Conservation (phyloP, 164 flowering plant species). For the Echeveria elegans region DNA sequence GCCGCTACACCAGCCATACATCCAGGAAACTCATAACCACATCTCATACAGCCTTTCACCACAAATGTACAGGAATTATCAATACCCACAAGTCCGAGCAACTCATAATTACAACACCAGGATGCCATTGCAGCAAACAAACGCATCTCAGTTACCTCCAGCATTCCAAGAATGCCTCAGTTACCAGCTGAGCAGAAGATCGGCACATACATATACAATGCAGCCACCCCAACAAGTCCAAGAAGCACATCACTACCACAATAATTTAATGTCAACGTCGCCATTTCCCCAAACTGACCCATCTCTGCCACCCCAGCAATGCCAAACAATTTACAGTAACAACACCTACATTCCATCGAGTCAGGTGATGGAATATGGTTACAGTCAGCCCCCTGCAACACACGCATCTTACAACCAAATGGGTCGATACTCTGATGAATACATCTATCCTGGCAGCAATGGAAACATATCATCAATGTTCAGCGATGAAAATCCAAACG, state of each 20-base stretch:
- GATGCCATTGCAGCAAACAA: slow-evolving; percentile 38
- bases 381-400: slow-evolving; percentile 33
- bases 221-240: neutral
- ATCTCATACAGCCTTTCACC: slow-evolving; percentile 61
- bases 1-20: slow-evolving; percentile 13
- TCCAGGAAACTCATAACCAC: slow-evolving; percentile 31
- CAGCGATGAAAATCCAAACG: slow-evolving; percentile 94
- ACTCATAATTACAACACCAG: slow-evolving; percentile 43
- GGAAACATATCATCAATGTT: slow-evolving; percentile 65
- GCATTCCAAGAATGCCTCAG: neutral
- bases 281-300: neutral
- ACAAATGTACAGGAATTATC: slow-evolving; percentile 18
- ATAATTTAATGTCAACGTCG: neutral
- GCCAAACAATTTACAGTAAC: slow-evolving; percentile 32
- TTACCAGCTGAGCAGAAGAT: neutral
- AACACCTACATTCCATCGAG: slow-evolving; percentile 63
- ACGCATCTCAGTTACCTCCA: neutral
- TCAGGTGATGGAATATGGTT: slow-evolving; percentile 43
- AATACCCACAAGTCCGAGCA: slow-evolving; percentile 21
- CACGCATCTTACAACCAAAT: slow-evolving; percentile 22
- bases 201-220: neutral
- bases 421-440: slow-evolving; percentile 38
- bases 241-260: neutral
- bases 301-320: slow-evolving; percentile 16
- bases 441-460: slow-evolving; percentile 22